phyloP scores from a whole-genome alignment of 345 rosid genomes.

The Moricandia arvensis region DNA sequence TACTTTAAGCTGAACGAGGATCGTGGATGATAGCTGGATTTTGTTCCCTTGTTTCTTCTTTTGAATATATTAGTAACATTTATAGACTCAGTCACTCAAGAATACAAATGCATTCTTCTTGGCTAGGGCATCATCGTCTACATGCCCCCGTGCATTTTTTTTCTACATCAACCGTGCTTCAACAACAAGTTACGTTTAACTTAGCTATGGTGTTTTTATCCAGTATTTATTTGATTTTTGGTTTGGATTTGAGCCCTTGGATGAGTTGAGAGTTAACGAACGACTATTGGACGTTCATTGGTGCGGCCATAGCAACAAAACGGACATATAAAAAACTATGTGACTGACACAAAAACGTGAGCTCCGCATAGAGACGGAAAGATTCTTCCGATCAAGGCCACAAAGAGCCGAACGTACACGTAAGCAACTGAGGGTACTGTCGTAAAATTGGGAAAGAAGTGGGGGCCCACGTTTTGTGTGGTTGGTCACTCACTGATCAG shows the following conservation, averaged over 20 bases:
- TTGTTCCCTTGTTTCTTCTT: neutral
- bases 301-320: neutral
- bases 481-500: constrained; percentile 34
- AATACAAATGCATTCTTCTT: constrained; percentile 14
- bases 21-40: constrained; percentile 38
- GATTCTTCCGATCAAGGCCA: constrained; percentile 28
- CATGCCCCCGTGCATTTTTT: neutral
- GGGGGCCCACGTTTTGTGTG: constrained; percentile 35
- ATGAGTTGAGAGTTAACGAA: neutral
- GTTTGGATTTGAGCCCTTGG: neutral
- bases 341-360: constrained; percentile 35
- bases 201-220: neutral
- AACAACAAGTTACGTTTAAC: neutral
- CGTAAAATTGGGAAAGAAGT: neutral
- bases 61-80: neutral
- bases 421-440: constrained; percentile 14
- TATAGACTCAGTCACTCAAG: constrained; percentile 2
- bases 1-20: constrained; percentile 23
- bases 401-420: constrained; percentile 24
- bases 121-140: neutral
- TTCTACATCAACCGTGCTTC: neutral
- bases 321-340: neutral
- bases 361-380: constrained; percentile 35
- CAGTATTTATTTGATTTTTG: neutral
- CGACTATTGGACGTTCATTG: neutral